phyloP scores from a whole-genome alignment of 352 stramenopile species.

The Phytophthora pini region DNA sequence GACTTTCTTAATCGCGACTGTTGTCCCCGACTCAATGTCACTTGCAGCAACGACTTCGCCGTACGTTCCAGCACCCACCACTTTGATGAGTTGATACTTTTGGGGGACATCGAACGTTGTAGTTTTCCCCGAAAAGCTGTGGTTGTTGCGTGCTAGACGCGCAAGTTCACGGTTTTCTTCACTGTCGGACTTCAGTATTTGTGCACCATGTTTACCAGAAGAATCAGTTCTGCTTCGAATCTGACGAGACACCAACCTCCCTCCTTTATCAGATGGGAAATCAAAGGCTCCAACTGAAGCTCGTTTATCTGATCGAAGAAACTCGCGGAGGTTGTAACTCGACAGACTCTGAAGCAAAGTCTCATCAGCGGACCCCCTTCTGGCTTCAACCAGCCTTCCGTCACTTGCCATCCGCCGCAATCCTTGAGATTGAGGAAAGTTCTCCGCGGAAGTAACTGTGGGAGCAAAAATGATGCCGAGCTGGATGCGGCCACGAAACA shows the following conservation, averaged over 20 bases:
- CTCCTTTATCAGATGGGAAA: conserved; percentile 23
- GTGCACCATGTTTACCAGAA: conserved; percentile 17
- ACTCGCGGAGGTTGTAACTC: conserved; percentile 63
- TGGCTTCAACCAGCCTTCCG: conserved; percentile 30
- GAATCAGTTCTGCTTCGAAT: conserved; percentile 34
- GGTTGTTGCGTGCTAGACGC: conserved; percentile 61
- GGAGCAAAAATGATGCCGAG: conserved; percentile 82
- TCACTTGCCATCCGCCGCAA: conserved; percentile 47
- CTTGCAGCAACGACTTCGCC: conserved; percentile 85
- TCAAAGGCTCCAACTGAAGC: conserved; percentile 26
- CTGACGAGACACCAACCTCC: conserved; percentile 42
- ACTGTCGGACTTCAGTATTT: conserved; percentile 14
- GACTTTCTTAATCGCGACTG: conserved; percentile 97
- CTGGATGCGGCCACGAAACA: conserved; percentile 82
- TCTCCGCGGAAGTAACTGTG: conserved; percentile 59
- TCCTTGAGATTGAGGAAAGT: conserved; percentile 56
- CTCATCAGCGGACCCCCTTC: conserved; percentile 49
- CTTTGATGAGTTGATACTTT: conserved; percentile 85
- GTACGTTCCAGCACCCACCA: conserved; percentile 81
- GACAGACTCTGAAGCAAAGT: conserved; percentile 61
- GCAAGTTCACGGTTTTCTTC: conserved; percentile 44
- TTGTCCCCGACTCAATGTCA: conserved; percentile 78
- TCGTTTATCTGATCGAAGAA: conserved; percentile 56
- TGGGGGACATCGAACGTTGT: conserved; percentile 80
- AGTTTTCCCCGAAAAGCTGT: conserved; percentile 70